These are phyloP conservation scores for Globisporangium carolinianum DNA, from an alignment of 352 stramenopile genomes.

Conservation along the genomic window DNA sequence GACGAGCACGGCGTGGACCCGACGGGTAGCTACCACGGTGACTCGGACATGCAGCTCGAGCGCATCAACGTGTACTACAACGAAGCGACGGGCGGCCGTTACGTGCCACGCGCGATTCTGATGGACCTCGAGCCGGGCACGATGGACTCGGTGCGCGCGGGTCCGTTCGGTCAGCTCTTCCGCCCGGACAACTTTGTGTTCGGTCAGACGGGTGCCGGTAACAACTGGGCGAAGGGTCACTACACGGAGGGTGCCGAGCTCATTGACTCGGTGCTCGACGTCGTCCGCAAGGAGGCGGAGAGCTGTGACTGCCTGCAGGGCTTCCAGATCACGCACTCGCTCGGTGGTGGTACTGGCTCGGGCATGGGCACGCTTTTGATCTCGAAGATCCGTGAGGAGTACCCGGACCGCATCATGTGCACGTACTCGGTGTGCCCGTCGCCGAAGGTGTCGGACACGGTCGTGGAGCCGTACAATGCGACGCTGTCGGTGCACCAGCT, in stretches of 20 bases:
- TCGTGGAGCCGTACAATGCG: slow-evolving; percentile 99
- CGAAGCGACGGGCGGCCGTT: slow-evolving; percentile 95
- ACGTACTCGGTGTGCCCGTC: slow-evolving; percentile 99
- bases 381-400: slow-evolving; percentile 98
- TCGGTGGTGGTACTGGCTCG: slow-evolving; percentile 97
- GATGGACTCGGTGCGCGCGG: slow-evolving; percentile 97
- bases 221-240: slow-evolving; percentile 99
- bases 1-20: slow-evolving; percentile 94
- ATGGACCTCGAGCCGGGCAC: slow-evolving; percentile 99
- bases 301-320: slow-evolving; percentile 98
- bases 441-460: slow-evolving; percentile 97
- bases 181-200: slow-evolving; percentile 99
- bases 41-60: slow-evolving; percentile 96
- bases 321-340: slow-evolving; percentile 99
- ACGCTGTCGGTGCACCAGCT: slow-evolving; percentile 99
- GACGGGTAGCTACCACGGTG: slow-evolving; percentile 91
- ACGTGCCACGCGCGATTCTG: slow-evolving; percentile 97
- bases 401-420: slow-evolving; percentile 98
- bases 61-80: slow-evolving; percentile 99
- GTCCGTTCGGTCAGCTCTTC: slow-evolving; percentile 96
- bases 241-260: slow-evolving; percentile 99
- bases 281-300: slow-evolving; percentile 98
- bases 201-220: slow-evolving; percentile 96
- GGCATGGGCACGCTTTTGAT: slow-evolving; percentile 99
- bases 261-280: slow-evolving; percentile 98